Conservation (phyloP, 192 early-diverging fungal species). For the Lobulomyces angularis region DNA sequence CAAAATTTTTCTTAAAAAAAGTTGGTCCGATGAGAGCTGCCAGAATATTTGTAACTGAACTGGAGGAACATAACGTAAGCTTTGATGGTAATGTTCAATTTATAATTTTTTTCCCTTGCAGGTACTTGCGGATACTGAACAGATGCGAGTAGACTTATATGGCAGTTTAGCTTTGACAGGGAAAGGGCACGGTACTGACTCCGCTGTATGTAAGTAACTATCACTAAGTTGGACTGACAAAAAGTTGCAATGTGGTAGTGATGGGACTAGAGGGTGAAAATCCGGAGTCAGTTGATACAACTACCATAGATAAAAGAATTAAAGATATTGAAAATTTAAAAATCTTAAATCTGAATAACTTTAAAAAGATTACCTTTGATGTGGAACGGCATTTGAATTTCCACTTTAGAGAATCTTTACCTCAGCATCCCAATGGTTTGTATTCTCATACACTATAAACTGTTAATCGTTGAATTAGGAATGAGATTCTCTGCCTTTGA, state of each 20-base stretch:
- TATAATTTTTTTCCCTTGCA: neutral
- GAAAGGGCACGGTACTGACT: constrained; percentile 91
- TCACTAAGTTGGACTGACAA: too few species aligned
- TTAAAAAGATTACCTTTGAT: constrained; percentile 67
- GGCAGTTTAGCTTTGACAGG: constrained; percentile 89
- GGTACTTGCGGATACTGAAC: constrained; percentile 23
- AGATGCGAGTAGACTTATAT: constrained; percentile 74
- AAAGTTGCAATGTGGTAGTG: constrained; percentile 11
- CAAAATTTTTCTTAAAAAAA: constrained; percentile 35
- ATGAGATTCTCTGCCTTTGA: constrained; percentile 88
- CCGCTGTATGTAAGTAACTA: too few species aligned
- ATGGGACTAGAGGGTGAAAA: constrained; percentile 84
- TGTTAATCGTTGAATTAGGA: too few species aligned
- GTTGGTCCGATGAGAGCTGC: constrained; percentile 98
- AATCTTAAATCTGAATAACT: constrained; percentile 60
- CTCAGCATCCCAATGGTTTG: constrained; percentile 94
- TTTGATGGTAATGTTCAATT: neutral
- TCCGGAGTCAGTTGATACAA: constrained; percentile 57
- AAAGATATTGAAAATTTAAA: constrained; percentile 61
- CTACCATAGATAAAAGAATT: constrained; percentile 61
- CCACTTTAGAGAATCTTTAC: constrained; percentile 73
- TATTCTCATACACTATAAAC: too few species aligned
- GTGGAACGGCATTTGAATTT: constrained; percentile 77
- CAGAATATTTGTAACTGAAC: constrained; percentile 82
- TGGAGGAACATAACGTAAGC: constrained; percentile 37